Evolutionary conservation across 179 eudicot species (phyloP), one percentile per base, ranked within the genome.

Genomic region (Gypsophila paniculata): DNA sequence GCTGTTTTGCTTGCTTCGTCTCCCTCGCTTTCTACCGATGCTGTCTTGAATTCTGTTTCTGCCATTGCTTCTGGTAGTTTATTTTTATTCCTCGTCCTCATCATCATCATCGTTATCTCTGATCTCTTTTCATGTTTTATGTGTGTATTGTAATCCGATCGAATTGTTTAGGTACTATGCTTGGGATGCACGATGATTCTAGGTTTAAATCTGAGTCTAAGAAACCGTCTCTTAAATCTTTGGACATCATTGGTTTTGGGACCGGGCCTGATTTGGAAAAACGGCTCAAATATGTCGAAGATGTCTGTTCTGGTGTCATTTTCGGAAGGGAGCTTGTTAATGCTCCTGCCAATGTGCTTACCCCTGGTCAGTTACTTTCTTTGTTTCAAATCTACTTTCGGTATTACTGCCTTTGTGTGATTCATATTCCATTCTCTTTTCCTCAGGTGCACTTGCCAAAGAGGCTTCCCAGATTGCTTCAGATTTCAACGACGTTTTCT

Each of bases 331-430:
- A 93, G 85, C 91, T 93, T 65, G 98, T 91, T 46, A 93, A 93
- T 80, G 89, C 98, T 11, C 98, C 98, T 25, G 90, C 98, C 21
- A 93, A 93, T 79, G 97, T 93, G 51, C 97, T 93, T 70, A 93
- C 98, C 62, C 98, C 98, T 68, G 98, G 97, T 93, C 61, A 22
- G 90, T 17, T 54, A 21, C 38, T 38, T 64, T 13, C 29, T 25
- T 65, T 21, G 52, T 17, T 32, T 29, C 68, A 49, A 2, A 15
- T 4, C n/a, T 52, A 15, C 18, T 52, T 52, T 52, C 10, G 5
- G 57, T 12, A 17, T 23, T 46, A 42, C 46, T 42, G 46, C 11
- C 11, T 42, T 6, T 14, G 13, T 59, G 36, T 67, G 66, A 9
- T 65, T 36, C 67, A 51, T 61, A 44, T 38, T 49, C 22, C 19